A percentile compares a stretch with the other conserved stretches of the same genome.
Conservation (phyloP, 179 eudicot genomes). For the Silene noctiflora region DNA sequence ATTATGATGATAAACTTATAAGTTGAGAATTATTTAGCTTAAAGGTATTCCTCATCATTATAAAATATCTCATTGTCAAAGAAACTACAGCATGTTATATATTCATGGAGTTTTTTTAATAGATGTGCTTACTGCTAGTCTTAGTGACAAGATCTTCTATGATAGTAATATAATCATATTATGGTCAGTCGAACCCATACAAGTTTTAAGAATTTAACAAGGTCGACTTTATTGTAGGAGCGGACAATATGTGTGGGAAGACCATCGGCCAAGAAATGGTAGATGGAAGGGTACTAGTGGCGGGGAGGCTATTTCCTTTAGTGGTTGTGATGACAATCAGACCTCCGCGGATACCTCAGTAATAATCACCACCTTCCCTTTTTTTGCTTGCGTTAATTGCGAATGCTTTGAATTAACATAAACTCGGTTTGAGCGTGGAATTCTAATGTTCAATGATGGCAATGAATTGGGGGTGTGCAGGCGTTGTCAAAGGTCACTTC, state of each 20-base stretch:
- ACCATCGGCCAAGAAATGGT: slow-evolving; percentile 92
- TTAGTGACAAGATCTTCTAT: too few species aligned
- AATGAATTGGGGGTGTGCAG: slow-evolving; percentile 34
- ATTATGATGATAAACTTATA: too few species aligned
- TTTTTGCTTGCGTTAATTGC: slow-evolving; percentile 6
- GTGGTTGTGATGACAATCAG: slow-evolving; percentile 96
- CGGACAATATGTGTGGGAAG: slow-evolving; percentile 91
- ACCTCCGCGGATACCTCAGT: slow-evolving; percentile 97
- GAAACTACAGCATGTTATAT: too few species aligned
- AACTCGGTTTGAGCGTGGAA: background rate
- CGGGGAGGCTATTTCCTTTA: slow-evolving; percentile 88
- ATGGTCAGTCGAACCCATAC: background rate
- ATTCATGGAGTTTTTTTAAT: too few species aligned
- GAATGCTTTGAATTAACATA: background rate
- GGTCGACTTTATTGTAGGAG: slow-evolving; percentile 38
- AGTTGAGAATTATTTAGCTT: too few species aligned
- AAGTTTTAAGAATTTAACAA: background rate
- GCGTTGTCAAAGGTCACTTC: slow-evolving; percentile 88
- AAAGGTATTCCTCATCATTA: too few species aligned
- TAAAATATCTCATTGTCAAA: too few species aligned
- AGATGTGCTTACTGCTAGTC: too few species aligned
- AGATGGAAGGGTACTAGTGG: slow-evolving; percentile 90
- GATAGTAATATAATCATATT: background rate
- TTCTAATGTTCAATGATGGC: background rate
- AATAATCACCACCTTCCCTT: slow-evolving; percentile 16